phyloP scores from a whole-genome alignment of 1,284 basidiomycete species.

The Salmacisia buchloeana region DNA sequence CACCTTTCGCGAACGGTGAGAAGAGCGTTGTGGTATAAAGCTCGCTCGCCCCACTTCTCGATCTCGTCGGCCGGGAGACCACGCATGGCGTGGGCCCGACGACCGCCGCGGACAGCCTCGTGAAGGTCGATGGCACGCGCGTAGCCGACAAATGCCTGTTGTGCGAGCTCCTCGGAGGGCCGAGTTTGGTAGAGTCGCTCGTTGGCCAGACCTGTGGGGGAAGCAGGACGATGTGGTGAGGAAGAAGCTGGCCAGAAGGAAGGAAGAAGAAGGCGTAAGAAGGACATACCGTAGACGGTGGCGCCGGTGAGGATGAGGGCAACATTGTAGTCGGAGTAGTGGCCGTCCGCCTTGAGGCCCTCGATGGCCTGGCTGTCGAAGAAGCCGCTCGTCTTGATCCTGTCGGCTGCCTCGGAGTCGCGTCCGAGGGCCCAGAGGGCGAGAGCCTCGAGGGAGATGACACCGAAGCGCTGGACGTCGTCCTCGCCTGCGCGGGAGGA shows the following conservation, averaged over 20 bases:
- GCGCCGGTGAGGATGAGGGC: conserved; percentile 37
- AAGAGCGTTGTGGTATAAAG: conserved; percentile 45
- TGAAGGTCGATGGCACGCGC: conserved; percentile 43
- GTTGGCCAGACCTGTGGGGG: conserved; percentile 32
- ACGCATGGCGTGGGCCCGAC: conserved; percentile 34
- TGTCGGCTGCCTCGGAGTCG: conserved; percentile 37
- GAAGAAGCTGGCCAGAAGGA: no score
- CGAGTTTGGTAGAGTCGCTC: conserved; percentile 31
- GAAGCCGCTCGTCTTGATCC: conserved; percentile 37
- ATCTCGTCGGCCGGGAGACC: conserved; percentile 44
- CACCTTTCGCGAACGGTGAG: conserved; percentile 31
- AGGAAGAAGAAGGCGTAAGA: not conserved
- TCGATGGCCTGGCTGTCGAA: conserved; percentile 27
- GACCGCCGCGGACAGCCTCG: conserved; percentile 39
- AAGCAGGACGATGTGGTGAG: not conserved
- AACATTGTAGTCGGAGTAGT: conserved; percentile 23
- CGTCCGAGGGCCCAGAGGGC: conserved; percentile 39
- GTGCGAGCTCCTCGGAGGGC: conserved; percentile 27
- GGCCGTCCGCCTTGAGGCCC: conserved; percentile 14
- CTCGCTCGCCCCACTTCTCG: conserved; percentile 45
- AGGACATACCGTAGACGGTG: conserved; percentile 29
- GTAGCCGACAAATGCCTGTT: conserved; percentile 39
- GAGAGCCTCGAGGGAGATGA: conserved; percentile 26
- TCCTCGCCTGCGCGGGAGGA: not conserved
- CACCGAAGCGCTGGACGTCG: not conserved